Percentiles rank a stretch among this genome's conserved stretches.
phyloP scores from a whole-genome alignment of 129 eudicot species.

The Kitagawia praeruptora region DNA sequence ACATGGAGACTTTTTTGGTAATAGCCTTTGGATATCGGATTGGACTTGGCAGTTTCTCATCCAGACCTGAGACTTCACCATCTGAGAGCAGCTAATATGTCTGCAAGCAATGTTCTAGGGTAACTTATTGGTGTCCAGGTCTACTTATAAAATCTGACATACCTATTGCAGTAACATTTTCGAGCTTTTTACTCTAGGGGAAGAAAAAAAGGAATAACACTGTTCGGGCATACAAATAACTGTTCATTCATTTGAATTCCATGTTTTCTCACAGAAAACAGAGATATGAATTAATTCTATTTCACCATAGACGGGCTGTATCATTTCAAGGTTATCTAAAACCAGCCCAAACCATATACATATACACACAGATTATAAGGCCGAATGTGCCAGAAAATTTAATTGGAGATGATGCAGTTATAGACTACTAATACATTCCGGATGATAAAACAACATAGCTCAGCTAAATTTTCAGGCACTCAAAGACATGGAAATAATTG shows the following conservation, averaged over 20 bases:
- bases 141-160: not conserved
- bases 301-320: not conserved
- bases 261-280: not conserved
- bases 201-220: not conserved
- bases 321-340: not conserved
- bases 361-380: not conserved
- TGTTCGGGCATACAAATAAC: no score
- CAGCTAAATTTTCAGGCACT: slow-evolving; percentile 1
- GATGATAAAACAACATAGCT: not conserved
- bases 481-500: slow-evolving; percentile 52
- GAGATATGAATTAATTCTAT: not conserved
- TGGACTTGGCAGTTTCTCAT: slow-evolving; percentile 55
- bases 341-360: not conserved
- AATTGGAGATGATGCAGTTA: not conserved
- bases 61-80: slow-evolving; percentile 35
- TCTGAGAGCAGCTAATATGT: slow-evolving; percentile 85
- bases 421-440: not conserved
- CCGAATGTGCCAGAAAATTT: not conserved
- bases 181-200: not conserved
- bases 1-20: slow-evolving; percentile 70
- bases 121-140: not conserved
- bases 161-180: not conserved
- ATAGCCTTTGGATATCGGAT: slow-evolving; percentile 54
- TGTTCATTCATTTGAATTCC: no score
- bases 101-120: slow-evolving; percentile 38